phyloP scores from a whole-genome alignment of 352 stramenopile species.

The Globisporangium spinosum region DNA sequence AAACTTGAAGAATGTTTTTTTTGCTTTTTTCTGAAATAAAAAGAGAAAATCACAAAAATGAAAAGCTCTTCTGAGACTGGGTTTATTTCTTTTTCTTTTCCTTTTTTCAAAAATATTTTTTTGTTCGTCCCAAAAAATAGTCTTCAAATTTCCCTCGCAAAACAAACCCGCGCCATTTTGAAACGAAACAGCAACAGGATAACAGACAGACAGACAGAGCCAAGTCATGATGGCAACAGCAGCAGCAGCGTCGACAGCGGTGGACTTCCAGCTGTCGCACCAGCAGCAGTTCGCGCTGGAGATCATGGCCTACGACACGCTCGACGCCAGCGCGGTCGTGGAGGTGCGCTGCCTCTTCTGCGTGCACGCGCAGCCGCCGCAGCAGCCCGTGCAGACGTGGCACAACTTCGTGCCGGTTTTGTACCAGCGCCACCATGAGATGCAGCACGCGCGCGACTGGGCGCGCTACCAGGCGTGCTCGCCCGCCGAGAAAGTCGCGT shows the following conservation, averaged over 20 bases:
- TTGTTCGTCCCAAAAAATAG: too few species aligned
- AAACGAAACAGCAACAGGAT: too few species aligned
- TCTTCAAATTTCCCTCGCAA: too few species aligned
- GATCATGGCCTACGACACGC: background rate
- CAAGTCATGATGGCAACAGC: too few species aligned
- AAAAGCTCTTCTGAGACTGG: too few species aligned
- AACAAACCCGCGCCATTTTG: too few species aligned
- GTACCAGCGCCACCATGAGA: slow-evolving; percentile 4
- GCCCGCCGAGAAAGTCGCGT: background rate
- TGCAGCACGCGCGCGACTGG: background rate
- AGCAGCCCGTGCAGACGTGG: background rate
- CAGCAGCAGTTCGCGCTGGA: background rate
- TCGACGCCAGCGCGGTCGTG: background rate
- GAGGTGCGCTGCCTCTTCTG: slow-evolving; percentile 5
- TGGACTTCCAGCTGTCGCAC: background rate
- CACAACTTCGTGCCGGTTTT: background rate
- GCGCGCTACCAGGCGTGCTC: background rate
- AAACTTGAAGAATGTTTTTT: too few species aligned
- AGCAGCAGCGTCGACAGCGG: background rate
- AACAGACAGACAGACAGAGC: too few species aligned
- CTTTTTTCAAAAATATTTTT: too few species aligned
- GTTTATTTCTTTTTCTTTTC: too few species aligned
- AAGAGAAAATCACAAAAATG: too few species aligned
- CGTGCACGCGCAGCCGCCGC: background rate
- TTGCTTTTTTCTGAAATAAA: too few species aligned